A percentile compares a stretch with the other conserved stretches of the same genome.
phyloP scores from a whole-genome alignment of 345 rosid species.

The Melaleuca alternifolia region DNA sequence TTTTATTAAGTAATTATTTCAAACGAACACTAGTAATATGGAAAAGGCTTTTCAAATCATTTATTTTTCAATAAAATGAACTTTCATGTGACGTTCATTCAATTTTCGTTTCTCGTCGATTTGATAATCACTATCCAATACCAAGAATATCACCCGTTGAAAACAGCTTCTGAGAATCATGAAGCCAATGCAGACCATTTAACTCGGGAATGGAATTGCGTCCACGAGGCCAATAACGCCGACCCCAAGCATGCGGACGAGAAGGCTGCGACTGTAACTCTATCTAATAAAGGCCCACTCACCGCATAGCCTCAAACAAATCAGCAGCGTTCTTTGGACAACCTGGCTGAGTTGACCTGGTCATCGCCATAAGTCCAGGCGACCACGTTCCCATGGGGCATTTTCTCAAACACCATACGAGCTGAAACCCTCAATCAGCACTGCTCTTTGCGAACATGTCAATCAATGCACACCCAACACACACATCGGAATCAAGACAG shows the following conservation, averaged over 20 bases:
- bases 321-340: conserved; percentile 31
- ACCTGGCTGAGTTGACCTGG: conserved; percentile 42
- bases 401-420: conserved; percentile 26
- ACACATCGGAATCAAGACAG: conserved; percentile 34
- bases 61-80: too few relatives aligned
- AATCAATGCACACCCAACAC: conserved; percentile 61
- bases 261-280: conserved; percentile 43
- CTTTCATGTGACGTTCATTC: too few relatives aligned
- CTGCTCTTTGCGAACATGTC: conserved; percentile 55
- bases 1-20: too few relatives aligned
- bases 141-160: too few relatives aligned
- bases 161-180: too few relatives aligned
- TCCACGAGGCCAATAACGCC: too few relatives aligned
- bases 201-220: too few relatives aligned
- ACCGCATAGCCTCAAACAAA: conserved; percentile 35
- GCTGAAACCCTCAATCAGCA: conserved; percentile 32
- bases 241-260: conserved; percentile 42
- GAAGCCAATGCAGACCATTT: too few relatives aligned
- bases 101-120: too few relatives aligned
- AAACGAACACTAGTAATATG: too few relatives aligned
- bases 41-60: too few relatives aligned
- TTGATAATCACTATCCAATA: too few relatives aligned
- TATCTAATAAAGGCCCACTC: conserved; percentile 37
- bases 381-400: neutral
- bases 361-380: conserved; percentile 26